Percentiles rank a stretch among this genome's conserved stretches.
Conservation (phyloP, 75 land plant genomes). For the Pinus albicaulis region DNA sequence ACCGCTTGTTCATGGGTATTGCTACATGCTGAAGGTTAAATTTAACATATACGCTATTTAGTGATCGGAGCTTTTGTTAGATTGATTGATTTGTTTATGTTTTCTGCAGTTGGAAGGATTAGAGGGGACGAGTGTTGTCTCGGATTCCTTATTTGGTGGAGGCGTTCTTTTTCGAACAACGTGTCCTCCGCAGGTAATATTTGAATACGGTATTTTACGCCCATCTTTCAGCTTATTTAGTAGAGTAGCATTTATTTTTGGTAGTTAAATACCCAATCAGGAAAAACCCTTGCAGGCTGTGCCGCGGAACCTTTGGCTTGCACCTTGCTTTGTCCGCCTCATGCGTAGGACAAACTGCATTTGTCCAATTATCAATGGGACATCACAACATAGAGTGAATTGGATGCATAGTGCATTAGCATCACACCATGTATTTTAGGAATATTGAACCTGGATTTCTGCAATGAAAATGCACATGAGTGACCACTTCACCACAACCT, state of each 20-base stretch:
- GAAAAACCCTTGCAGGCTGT: neutral
- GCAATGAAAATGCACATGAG: neutral
- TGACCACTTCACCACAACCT: neutral
- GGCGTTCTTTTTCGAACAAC: slow-evolving; percentile 27
- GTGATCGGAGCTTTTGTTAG: neutral
- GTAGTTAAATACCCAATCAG: neutral
- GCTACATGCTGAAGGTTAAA: neutral
- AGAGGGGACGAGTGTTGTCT: slow-evolving; percentile 19
- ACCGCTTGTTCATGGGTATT: neutral
- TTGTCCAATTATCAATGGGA: too few species aligned
- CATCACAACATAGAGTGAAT: too few species aligned
- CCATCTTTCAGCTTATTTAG: neutral
- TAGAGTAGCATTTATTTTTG: neutral
- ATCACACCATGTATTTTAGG: neutral
- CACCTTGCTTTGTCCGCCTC: neutral
- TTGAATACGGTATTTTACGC: neutral
- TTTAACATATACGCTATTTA: neutral
- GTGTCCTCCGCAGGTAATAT: slow-evolving; percentile 19
- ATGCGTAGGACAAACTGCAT: too few species aligned
- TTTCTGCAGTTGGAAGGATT: slow-evolving; percentile 22
- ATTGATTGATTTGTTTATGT: neutral
- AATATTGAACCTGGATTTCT: neutral
- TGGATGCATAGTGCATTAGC: too few species aligned
- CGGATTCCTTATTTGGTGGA: slow-evolving; percentile 18
- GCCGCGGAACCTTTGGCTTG: neutral